Percentiles rank a stretch among this genome's conserved stretches.
These are phyloP conservation scores for Lecanicillium sp. DNA, from an alignment of 2,329 filamentous ascomycete genomes.

Conservation along the genomic window DNA sequence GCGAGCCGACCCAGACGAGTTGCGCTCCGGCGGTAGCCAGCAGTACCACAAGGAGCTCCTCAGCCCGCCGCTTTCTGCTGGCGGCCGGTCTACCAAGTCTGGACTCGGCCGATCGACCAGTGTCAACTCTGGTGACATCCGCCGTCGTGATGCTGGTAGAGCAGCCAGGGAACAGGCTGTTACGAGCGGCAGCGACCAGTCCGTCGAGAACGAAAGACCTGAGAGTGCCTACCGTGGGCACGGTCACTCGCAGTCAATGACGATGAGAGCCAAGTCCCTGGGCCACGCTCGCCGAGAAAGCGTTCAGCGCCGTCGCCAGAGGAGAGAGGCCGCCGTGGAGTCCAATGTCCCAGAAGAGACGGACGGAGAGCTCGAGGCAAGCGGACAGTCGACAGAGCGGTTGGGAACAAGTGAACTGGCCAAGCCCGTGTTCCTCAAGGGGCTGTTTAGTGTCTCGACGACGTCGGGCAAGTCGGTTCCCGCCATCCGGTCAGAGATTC, in stretches of 20 bases:
- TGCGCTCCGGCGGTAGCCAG: constrained; percentile 55
- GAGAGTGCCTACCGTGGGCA: constrained; percentile 46
- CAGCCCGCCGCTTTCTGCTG: constrained; percentile 62
- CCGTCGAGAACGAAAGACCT: constrained; percentile 49
- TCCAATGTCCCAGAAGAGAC: constrained; percentile 87
- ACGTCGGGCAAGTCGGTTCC: constrained; percentile 86
- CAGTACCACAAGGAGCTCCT: constrained; percentile 74
- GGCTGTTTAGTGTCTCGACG: constrained; percentile 93
- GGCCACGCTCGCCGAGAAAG: constrained; percentile 86
- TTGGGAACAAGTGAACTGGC: constrained; percentile 69
- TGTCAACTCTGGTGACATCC: constrained; percentile 80
- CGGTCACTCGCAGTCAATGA: constrained; percentile 51
- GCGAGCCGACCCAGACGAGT: constrained; percentile 48
- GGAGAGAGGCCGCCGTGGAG: constrained; percentile 65
- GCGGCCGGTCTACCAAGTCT: constrained; percentile 56
- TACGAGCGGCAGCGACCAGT: constrained; percentile 76
- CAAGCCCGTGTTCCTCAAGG: constrained; percentile 93
- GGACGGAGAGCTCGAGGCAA: constrained; percentile 66
- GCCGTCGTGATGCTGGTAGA: constrained; percentile 50
- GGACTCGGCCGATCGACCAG: constrained; percentile 81
- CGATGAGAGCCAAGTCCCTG: constrained; percentile 75
- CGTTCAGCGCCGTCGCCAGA: constrained; percentile 77
- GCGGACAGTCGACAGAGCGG: constrained; percentile 54
- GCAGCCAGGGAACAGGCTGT: constrained; percentile 59
- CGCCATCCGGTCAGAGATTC: constrained; percentile 83